Conservation (phyloP, 2,329 filamentous ascomycete species). For the Colletotrichum abscissum region DNA sequence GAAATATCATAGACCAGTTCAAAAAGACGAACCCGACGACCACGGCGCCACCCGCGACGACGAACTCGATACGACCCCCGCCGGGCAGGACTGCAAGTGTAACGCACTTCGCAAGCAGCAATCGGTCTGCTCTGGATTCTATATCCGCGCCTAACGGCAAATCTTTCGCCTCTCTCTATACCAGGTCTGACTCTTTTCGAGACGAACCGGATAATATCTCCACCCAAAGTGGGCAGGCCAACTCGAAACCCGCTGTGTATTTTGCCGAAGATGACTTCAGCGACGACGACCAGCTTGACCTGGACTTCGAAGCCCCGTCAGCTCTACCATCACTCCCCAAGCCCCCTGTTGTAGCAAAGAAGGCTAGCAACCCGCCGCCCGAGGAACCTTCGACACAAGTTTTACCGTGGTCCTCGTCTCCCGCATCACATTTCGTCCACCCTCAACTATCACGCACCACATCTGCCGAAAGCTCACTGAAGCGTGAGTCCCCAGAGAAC, state of each 20-base stretch:
- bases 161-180: constrained; percentile 54
- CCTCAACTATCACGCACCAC: constrained; percentile 42
- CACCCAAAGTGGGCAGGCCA: constrained; percentile 36
- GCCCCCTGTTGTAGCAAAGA: constrained; percentile 42
- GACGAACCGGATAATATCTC: constrained; percentile 45
- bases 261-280: constrained; percentile 89
- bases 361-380: constrained; percentile 32
- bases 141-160: constrained; percentile 3
- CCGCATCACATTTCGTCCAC: constrained; percentile 59
- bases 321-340: constrained; percentile 52
- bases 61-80: constrained; percentile 17
- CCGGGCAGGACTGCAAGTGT: constrained; percentile 27
- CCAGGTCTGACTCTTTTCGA: constrained; percentile 60
- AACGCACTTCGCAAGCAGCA: constrained; percentile 38
- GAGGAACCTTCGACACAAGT: constrained; percentile 36
- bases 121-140: constrained; percentile 18
- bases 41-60: constrained; percentile 19
- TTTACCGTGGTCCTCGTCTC: constrained; percentile 81
- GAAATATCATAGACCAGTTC: constrained; percentile 63
- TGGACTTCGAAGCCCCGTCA: constrained; percentile 72
- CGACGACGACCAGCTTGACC: constrained; percentile 81
- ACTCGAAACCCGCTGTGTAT: constrained; percentile 55
- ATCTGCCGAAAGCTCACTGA: constrained; percentile 45
- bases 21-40: constrained; percentile 52
- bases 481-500: constrained; percentile 54